Evolutionary conservation across 1,284 basidiomycete species (phyloP).

Genomic region (Boletus semigastroideus): DNA sequence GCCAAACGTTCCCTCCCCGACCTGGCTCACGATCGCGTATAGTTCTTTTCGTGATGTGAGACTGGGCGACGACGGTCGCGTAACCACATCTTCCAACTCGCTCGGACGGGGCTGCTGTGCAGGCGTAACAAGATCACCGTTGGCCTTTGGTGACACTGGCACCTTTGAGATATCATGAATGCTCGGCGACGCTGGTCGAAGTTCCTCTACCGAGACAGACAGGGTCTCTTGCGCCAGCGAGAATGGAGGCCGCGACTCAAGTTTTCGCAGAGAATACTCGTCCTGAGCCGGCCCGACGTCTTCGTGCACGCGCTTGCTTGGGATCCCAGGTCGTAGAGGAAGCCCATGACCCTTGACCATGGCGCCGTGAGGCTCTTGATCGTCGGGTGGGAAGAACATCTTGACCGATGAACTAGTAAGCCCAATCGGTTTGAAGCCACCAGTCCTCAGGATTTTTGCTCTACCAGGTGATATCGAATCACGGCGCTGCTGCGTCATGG

Average conservation of each 20-base stretch:
- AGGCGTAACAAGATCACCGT: constrained; percentile 23
- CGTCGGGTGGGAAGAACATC: constrained; percentile 73
- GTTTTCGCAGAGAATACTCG: constrained; percentile 12
- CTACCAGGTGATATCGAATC: constrained; percentile 25
- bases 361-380: constrained; percentile 32
- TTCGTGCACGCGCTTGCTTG: constrained; percentile 30
- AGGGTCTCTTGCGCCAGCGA: constrained; percentile 11
- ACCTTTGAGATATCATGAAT: constrained; percentile 21
- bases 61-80: constrained; percentile 35
- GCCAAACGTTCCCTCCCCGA: constrained; percentile 98
- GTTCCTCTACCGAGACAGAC: constrained; percentile 11
- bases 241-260: neutral
- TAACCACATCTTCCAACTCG: constrained; percentile 31
- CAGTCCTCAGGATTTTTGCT: constrained; percentile 35
- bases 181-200: constrained; percentile 16
- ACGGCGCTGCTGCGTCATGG: constrained; percentile 17
- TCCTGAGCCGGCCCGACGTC: constrained; percentile 25
- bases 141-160: constrained; percentile 26
- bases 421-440: constrained; percentile 66
- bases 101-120: constrained; percentile 18
- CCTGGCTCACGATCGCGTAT: constrained; percentile 90
- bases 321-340: constrained; percentile 25
- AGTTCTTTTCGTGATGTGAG: constrained; percentile 51
- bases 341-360: constrained; percentile 9
- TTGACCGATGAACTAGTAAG: constrained; percentile 58